phyloP scores from a whole-genome alignment of 306 rosid species.

The Dryas alaskensis region DNA sequence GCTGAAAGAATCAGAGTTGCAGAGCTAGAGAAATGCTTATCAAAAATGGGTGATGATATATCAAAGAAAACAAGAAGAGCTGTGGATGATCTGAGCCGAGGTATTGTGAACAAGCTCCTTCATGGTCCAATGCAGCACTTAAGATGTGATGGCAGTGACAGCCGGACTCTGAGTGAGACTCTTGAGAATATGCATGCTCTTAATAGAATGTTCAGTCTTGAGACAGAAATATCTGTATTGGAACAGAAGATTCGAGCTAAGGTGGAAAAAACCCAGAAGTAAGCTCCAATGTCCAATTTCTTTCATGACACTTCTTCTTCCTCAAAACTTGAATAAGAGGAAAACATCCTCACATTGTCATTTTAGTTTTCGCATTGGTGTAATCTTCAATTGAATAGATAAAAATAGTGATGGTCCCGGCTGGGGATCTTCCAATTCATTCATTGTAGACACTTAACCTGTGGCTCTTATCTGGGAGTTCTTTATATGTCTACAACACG shows the following conservation, averaged over 20 bases:
- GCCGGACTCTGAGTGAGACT: constrained; percentile 82
- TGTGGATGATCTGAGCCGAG: constrained; percentile 96
- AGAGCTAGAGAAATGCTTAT: constrained; percentile 90
- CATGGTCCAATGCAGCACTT: constrained; percentile 99
- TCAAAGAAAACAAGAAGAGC: constrained; percentile 86
- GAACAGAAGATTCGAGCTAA: constrained; percentile 94
- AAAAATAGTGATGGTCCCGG: constrained; percentile 29
- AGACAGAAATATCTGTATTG: constrained; percentile 79
- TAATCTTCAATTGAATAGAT: constrained; percentile 36
- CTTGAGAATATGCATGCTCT: constrained; percentile 98
- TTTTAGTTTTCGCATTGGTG: constrained; percentile 32
- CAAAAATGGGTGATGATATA: constrained; percentile 94
- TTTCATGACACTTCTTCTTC: constrained; percentile 36
- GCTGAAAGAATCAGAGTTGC: constrained; percentile 92
- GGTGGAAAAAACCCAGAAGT: constrained; percentile 87
- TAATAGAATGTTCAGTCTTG: constrained; percentile 97
- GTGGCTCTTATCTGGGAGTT: constrained; percentile 33
- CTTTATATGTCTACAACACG: constrained; percentile 24
- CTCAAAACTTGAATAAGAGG: constrained; percentile 27
- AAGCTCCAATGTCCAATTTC: constrained; percentile 29
- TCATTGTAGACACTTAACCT: constrained; percentile 30
- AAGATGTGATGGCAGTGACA: constrained; percentile 95
- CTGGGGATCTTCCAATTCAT: constrained; percentile 38
- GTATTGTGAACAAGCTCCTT: constrained; percentile 91
- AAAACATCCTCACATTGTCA: constrained; percentile 25